Conservation (phyloP, 805 yeast genomes). For the Ogataea pilisensis region DNA sequence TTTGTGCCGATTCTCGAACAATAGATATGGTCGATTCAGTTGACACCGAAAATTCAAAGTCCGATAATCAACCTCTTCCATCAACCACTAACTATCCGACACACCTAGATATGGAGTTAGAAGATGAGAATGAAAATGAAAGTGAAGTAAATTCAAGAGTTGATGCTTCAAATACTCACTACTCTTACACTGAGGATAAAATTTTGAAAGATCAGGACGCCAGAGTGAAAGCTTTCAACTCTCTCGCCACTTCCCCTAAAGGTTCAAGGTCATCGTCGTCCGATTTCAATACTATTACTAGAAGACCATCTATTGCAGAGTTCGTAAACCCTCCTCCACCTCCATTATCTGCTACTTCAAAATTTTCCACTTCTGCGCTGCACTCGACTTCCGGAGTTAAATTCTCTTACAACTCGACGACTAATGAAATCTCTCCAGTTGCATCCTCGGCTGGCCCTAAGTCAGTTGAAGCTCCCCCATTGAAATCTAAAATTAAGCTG, state of each 20-base stretch:
- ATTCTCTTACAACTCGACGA: conserved; percentile 26
- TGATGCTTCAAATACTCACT: conserved; percentile 41
- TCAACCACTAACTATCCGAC: no score
- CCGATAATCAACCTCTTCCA: no score
- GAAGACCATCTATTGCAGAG: conserved; percentile 35
- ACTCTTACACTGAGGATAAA: conserved; percentile 61
- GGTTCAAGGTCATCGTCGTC: conserved; percentile 27
- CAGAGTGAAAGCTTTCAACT: conserved; percentile 55
- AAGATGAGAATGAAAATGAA: conserved; percentile 9
- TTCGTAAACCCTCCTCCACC: conserved; percentile 37
- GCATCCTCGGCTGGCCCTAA: conserved; percentile 3
- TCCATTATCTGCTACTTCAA: conserved; percentile 24
- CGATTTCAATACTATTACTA: conserved; percentile 13
- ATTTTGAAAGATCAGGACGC: conserved; percentile 63
- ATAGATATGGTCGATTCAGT: no score
- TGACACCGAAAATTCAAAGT: no score
- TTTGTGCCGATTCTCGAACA: no score
- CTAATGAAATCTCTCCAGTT: conserved; percentile 24
- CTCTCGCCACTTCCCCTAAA: conserved; percentile 33
- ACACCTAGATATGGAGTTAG: no score
- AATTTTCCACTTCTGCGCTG: conserved; percentile 4
- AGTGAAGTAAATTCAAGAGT: conserved; percentile 5
- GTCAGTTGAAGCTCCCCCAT: conserved; percentile 3
- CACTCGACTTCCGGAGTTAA: conserved; percentile 11
- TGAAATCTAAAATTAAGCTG: conserved; percentile 34